Percentiles rank a stretch among this genome's conserved stretches.
These are phyloP conservation scores for Cordia subcordata DNA, from an alignment of 257 asterid genomes.

Conservation along the genomic window DNA sequence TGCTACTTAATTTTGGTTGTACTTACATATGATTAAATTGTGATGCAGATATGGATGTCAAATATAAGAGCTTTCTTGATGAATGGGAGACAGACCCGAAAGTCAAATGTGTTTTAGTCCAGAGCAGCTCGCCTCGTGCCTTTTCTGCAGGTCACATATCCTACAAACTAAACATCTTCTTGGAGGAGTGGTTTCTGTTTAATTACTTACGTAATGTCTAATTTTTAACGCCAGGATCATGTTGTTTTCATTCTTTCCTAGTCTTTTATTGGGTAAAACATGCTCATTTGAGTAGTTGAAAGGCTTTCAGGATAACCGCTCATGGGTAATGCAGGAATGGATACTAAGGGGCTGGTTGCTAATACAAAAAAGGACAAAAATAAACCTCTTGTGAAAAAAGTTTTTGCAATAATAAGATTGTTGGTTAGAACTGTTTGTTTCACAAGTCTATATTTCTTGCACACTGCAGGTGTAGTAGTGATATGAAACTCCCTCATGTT, in stretches of 20 bases:
- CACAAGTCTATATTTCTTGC: slow-evolving; percentile 43
- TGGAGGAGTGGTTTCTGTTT: no score
- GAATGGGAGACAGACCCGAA: slow-evolving; percentile 88
- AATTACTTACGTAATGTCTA: no score
- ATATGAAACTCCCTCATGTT: neutral
- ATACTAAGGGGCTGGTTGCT: slow-evolving; percentile 61
- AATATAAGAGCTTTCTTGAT: slow-evolving; percentile 71
- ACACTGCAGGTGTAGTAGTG: neutral
- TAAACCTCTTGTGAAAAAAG: slow-evolving; percentile 71
- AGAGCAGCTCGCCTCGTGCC: slow-evolving; percentile 84
- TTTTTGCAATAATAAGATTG: neutral
- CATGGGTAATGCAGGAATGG: slow-evolving; percentile 78
- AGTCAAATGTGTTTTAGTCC: slow-evolving; percentile 91
- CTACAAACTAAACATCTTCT: no score
- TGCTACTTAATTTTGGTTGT: neutral
- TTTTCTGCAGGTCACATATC: slow-evolving; percentile 76
- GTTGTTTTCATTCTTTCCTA: no score
- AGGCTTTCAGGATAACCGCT: slow-evolving; percentile 47
- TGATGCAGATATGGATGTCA: slow-evolving; percentile 84
- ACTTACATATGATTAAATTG: slow-evolving; percentile 9
- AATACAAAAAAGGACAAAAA: slow-evolving; percentile 66
- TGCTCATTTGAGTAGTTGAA: slow-evolving; percentile 6
- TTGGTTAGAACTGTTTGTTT: slow-evolving; percentile 41
- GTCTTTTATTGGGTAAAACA: neutral
- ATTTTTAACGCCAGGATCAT: no score